Evolutionary conservation across 208 protist genomes (phyloP), one percentile per base, ranked within the genome.

Genomic region (Acanthamoeba lenticulata): DNA sequence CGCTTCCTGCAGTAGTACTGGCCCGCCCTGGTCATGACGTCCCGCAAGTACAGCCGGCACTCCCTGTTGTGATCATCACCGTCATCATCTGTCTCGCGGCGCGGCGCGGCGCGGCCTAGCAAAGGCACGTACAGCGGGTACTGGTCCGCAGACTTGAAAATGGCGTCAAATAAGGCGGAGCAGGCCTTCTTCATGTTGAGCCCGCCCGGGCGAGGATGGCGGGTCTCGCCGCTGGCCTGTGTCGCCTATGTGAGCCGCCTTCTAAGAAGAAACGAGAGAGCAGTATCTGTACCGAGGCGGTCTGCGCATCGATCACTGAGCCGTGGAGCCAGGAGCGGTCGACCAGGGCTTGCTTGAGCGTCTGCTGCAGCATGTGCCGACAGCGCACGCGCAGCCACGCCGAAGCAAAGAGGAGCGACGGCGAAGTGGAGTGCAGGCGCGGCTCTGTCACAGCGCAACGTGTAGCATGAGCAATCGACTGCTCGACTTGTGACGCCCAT

Each of bases 1-100:
- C 77, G 77, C 29, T 57, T 86, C 44, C 57, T 57, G 77, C 77
- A 47, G 34, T 86, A 86, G 45, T 86, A 86, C 24, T 38, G 77
- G 3, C 77, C 45, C 5, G 77, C 24, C 24, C 77, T 47, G 11
- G 42, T 86, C 24, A 34, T 38, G n/a, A 86, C 77, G 44, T 86
- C n/a, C 27, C 77, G 77, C 38, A 86, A 27, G 77, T 86, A 86
- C 42, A 86, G 24, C 11, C 77, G 77, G 29, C 77, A 86, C 45
- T 86, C 77, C 21, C 77, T 86, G 60, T 62, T 27, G 55, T 27
- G 9, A n/a, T n/a, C n/a, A n/a, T n/a, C n/a, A n/a, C n/a, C n/a
- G n/a, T n/a, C n/a, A n/a, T n/a, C n/a, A n/a, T n/a, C n/a, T n/a
- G n/a, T n/a, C n/a, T n/a, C n/a, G n/a, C n/a, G n/a, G n/a, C n/a